Evolutionary conservation across 805 yeast genomes (phyloP).

Genomic region (Ogataea chonburiensis): DNA sequence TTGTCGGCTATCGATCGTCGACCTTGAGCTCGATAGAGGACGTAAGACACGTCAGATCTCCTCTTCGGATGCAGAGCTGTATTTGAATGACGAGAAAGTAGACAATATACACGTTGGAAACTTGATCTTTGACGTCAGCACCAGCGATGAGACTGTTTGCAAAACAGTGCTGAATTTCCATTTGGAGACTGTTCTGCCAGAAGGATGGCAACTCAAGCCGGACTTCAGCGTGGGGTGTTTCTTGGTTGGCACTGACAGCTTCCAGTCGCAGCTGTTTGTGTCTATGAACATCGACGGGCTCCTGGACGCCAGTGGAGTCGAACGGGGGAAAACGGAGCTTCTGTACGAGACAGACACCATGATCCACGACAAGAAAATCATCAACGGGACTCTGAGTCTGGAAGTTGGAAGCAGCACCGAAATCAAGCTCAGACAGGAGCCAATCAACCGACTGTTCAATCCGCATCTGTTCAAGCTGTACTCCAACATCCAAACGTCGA

Average conservation of each 20-base stretch:
- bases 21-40: slow-evolving; percentile 10
- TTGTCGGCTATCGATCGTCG: slow-evolving; percentile 7
- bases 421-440: slow-evolving; percentile 9
- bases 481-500: slow-evolving; percentile 8
- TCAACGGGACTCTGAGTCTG: slow-evolving; percentile 2
- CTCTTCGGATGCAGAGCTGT: slow-evolving; percentile 5
- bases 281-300: slow-evolving; percentile 15
- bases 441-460: slow-evolving; percentile 9
- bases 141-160: slow-evolving; percentile 2
- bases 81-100: slow-evolving; percentile 3
- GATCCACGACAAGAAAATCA: slow-evolving; percentile 3
- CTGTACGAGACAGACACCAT: slow-evolving; percentile 17
- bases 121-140: slow-evolving; percentile 10
- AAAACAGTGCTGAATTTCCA: slow-evolving; percentile 9
- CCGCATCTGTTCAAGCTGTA: slow-evolving; percentile 15
- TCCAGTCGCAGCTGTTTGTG: slow-evolving; percentile 14
- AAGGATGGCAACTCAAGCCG: slow-evolving; percentile 13
- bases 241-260: slow-evolving; percentile 12
- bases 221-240: slow-evolving; percentile 13
- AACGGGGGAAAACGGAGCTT: slow-evolving; percentile 9
- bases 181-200: slow-evolving; percentile 9
- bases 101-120: slow-evolving; percentile 9
- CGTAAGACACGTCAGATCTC: slow-evolving; percentile 7
- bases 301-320: slow-evolving; percentile 13
- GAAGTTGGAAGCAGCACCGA: slow-evolving; percentile 12